Evolutionary conservation across 2,329 filamentous ascomycete genomes (phyloP).

Genomic region (Penicillium concentricum): DNA sequence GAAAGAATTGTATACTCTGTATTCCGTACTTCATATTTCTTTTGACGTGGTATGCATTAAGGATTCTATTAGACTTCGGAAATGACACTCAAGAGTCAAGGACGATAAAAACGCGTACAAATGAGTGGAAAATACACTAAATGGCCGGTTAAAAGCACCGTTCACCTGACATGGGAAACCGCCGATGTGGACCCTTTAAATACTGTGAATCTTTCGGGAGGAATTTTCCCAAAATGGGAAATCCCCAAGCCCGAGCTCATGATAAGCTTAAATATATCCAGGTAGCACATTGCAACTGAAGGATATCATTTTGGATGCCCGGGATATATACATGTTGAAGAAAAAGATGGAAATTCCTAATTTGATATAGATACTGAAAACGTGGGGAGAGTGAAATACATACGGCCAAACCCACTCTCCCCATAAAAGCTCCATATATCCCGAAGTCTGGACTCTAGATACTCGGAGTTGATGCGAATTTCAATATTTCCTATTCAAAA

Average conservation of each 20-base stretch:
- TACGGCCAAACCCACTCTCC: slow-evolving; percentile 1
- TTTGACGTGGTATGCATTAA: too few species aligned
- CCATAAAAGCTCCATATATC: slow-evolving; percentile 4
- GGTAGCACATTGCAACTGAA: neutral
- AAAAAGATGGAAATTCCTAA: neutral
- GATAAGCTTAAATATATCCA: neutral
- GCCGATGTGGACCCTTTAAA: neutral
- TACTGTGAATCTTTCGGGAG: neutral
- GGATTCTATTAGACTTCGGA: neutral
- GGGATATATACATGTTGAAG: neutral
- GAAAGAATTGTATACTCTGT: too few species aligned
- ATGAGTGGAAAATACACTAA: too few species aligned
- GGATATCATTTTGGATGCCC: neutral
- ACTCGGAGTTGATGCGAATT: slow-evolving; percentile 6
- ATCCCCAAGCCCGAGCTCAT: neutral
- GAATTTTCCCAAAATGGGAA: neutral
- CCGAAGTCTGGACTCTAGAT: neutral
- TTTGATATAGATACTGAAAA: neutral
- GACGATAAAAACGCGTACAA: neutral
- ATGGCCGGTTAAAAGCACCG: neutral
- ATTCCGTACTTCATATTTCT: too few species aligned
- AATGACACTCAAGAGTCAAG: neutral
- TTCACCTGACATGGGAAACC: slow-evolving; percentile 1
- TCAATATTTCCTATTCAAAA: neutral
- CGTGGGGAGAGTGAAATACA: slow-evolving; percentile 4